Percentiles rank a stretch among this genome's conserved stretches.
Conservation (phyloP, 108 stramenopile species). For the Nannochloropsis granulata region DNA sequence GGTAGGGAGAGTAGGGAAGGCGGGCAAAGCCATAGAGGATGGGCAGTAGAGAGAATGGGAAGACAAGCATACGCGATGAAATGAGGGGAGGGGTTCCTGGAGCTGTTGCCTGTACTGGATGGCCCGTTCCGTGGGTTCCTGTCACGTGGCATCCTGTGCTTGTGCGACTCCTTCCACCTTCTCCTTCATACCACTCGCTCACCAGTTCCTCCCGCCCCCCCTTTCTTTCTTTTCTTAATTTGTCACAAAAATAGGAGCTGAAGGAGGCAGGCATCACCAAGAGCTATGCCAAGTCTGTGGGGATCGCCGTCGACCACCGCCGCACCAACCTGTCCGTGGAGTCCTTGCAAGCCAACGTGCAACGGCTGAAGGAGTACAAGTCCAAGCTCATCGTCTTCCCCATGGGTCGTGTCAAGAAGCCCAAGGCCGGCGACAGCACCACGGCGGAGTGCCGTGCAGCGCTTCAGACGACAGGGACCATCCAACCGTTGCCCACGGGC, state of each 20-base stretch:
- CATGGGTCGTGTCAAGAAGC: slow-evolving; percentile 54
- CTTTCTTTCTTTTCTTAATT: not conserved
- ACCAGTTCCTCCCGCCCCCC: not conserved
- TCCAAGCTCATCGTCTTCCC: slow-evolving; percentile 78
- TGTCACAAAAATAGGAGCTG: not conserved
- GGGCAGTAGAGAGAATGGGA: not conserved
- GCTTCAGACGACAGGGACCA: slow-evolving; percentile 24
- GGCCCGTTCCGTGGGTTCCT: not conserved
- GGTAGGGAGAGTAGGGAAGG: not conserved
- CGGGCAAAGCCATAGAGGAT: not conserved
- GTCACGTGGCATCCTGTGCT: not conserved
- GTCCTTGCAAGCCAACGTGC: slow-evolving; percentile 64
- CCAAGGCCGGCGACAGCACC: slow-evolving; percentile 53
- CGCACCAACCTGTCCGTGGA: slow-evolving; percentile 73
- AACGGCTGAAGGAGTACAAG: slow-evolving; percentile 90
- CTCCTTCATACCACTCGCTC: not conserved
- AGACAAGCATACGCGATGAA: too few relatives aligned
- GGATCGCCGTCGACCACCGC: slow-evolving; percentile 89
- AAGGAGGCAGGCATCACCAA: slow-evolving; percentile 71
- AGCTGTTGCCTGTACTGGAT: too few relatives aligned
- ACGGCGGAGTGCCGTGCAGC: slow-evolving; percentile 52
- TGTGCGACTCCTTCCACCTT: not conserved
- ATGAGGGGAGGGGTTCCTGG: too few relatives aligned
- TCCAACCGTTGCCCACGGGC: not conserved
- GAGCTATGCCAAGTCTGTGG: slow-evolving; percentile 72